Conservation (phyloP, 129 eudicot genomes). For the Tanacetum coccineum region DNA sequence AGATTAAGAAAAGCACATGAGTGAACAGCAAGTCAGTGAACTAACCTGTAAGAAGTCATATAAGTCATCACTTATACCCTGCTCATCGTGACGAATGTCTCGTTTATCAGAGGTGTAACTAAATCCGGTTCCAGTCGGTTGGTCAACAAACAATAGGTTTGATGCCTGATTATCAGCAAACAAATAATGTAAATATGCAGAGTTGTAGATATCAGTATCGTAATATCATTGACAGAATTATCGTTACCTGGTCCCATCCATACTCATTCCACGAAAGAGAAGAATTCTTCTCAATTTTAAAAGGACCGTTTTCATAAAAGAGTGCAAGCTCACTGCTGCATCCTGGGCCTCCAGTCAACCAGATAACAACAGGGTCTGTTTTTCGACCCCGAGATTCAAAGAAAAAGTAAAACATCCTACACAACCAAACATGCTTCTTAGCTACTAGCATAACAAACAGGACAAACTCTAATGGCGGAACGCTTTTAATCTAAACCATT, state of each 20-base stretch:
- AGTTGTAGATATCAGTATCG: background rate
- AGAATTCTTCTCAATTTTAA: conserved; percentile 60
- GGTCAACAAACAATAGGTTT: conserved; percentile 78
- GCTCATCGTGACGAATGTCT: conserved; percentile 72
- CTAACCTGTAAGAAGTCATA: conserved; percentile 90
- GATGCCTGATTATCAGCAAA: conserved; percentile 57
- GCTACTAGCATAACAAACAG: too few relatives aligned
- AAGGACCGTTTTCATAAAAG: conserved; percentile 92
- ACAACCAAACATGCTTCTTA: background rate
- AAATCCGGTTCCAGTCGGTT: conserved; percentile 88
- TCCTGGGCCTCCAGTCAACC: conserved; percentile 98
- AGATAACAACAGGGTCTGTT: conserved; percentile 80
- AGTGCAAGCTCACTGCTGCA: conserved; percentile 96
- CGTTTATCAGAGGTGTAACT: conserved; percentile 76
- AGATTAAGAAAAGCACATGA: background rate
- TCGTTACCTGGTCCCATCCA: conserved; percentile 88
- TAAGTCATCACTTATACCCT: conserved; percentile 74
- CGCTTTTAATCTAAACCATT: too few relatives aligned
- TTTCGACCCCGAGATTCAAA: conserved; percentile 76
- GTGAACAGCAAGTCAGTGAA: conserved; percentile 12
- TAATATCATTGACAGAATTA: background rate
- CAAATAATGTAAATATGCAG: background rate
- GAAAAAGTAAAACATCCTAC: conserved; percentile 96
- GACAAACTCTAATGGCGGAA: too few relatives aligned
- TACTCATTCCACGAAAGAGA: conserved; percentile 83